Evolutionary conservation across 169 alveolate genomes (phyloP).

Genomic region (Cryptosporidium tyzzeri): DNA sequence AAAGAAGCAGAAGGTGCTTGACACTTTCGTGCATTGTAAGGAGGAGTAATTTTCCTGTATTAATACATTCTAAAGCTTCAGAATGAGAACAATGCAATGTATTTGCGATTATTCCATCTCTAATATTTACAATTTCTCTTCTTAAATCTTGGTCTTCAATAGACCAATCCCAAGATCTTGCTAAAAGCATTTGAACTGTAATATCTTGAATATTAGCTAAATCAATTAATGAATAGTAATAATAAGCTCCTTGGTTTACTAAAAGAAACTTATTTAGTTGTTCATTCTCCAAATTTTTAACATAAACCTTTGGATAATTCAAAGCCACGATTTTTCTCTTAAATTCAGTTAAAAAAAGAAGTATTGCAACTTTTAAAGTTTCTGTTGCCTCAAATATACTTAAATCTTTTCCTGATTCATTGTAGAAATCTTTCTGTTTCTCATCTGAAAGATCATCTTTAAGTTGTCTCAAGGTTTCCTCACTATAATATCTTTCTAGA

Average conservation of each 20-base stretch:
- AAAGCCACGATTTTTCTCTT: slow-evolving; percentile 33
- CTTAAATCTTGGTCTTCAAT: slow-evolving; percentile 61
- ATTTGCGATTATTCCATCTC: not conserved
- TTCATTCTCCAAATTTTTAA: slow-evolving; percentile 10
- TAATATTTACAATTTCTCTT: slow-evolving; percentile 22
- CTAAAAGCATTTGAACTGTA: slow-evolving; percentile 57
- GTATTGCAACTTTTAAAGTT: slow-evolving; percentile 29
- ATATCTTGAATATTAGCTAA: slow-evolving; percentile 36
- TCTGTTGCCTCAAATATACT: slow-evolving; percentile 66
- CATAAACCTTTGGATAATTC: slow-evolving; percentile 8
- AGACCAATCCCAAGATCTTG: slow-evolving; percentile 72
- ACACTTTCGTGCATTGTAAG: slow-evolving; percentile 55
- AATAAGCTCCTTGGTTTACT: slow-evolving; percentile 26
- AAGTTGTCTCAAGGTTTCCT: not conserved
- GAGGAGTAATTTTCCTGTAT: slow-evolving; percentile 30
- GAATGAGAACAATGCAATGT: not conserved
- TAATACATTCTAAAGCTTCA: slow-evolving; percentile 20
- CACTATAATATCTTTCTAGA: not conserved
- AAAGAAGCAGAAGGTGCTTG: slow-evolving; percentile 58
- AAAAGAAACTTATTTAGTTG: slow-evolving; percentile 31
- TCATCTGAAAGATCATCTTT: slow-evolving; percentile 19
- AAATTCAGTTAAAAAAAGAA: slow-evolving; percentile 23
- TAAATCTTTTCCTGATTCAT: slow-evolving; percentile 33
- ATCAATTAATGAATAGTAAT: slow-evolving; percentile 30
- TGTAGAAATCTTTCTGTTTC: slow-evolving; percentile 43